phyloP scores from a whole-genome alignment of 2,329 filamentous ascomycete species.

The Penicillium sp. region DNA sequence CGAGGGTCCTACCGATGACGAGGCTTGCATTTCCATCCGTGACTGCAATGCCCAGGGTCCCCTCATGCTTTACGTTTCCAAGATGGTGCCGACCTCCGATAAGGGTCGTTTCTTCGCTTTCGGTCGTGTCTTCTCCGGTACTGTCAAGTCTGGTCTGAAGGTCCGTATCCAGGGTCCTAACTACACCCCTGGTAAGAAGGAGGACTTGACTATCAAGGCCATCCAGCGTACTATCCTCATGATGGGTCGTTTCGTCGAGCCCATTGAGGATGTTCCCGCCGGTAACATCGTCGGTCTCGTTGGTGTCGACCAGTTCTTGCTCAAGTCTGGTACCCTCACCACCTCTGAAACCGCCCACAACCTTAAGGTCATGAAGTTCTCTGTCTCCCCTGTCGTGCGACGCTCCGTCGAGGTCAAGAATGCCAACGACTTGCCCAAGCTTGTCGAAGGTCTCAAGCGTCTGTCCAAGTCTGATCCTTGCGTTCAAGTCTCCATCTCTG shows the following conservation, averaged over 20 bases:
- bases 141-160: slow-evolving; percentile 95
- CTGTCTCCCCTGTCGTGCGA: slow-evolving; percentile 96
- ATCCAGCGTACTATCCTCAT: slow-evolving; percentile 99
- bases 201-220: slow-evolving; percentile 98
- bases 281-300: slow-evolving; percentile 99
- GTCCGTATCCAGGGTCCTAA: slow-evolving; percentile 99
- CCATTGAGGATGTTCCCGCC: slow-evolving; percentile 97
- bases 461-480: slow-evolving; percentile 99
- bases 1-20: slow-evolving; percentile 92
- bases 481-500: slow-evolving; percentile 82
- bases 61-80: slow-evolving; percentile 99
- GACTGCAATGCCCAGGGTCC: slow-evolving; percentile 97
- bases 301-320: slow-evolving; percentile 99
- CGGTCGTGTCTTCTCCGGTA: slow-evolving; percentile 99
- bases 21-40: slow-evolving; percentile 91
- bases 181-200: slow-evolving; percentile 97
- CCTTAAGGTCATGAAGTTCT: slow-evolving; percentile 99
- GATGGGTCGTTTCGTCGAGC: slow-evolving; percentile 99
- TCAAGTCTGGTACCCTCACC: slow-evolving; percentile 99
- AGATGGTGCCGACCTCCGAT: slow-evolving; percentile 99
- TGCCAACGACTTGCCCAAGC: slow-evolving; percentile 98
- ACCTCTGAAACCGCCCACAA: slow-evolving; percentile 98
- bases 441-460: slow-evolving; percentile 99
- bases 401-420: slow-evolving; percentile 99
- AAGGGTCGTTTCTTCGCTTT: slow-evolving; percentile 99